Percentiles rank a stretch among this genome's conserved stretches.
phyloP scores from a whole-genome alignment of 108 stramenopile genomes.

The Chaetoceros tenuissimus region DNA sequence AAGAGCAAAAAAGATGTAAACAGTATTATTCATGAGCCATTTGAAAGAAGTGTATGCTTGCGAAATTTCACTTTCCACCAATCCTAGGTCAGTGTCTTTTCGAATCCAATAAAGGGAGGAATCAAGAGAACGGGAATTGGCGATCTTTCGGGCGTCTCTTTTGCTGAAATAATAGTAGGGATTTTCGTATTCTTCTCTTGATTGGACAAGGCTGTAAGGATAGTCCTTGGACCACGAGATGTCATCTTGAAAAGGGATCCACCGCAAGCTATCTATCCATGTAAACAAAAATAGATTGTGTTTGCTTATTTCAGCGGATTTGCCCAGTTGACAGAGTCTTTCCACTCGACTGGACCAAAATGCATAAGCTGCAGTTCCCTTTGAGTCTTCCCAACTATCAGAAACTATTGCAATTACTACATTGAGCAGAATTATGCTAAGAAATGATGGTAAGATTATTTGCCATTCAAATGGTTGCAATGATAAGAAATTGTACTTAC shows the following conservation, averaged over 20 bases:
- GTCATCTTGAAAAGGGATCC: background rate
- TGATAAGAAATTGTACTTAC: too few species aligned
- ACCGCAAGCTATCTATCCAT: background rate
- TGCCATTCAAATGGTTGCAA: too few species aligned
- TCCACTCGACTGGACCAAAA: background rate
- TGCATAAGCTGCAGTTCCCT: background rate
- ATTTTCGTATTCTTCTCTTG: background rate
- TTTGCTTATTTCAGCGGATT: background rate
- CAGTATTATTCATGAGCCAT: background rate
- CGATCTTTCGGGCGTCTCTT: background rate
- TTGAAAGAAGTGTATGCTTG: background rate
- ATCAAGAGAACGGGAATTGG: background rate
- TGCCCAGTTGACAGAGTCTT: background rate
- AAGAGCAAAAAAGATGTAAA: background rate
- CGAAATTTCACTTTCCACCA: background rate
- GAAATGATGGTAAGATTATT: too few species aligned
- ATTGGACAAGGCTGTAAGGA: background rate
- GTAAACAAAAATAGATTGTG: background rate
- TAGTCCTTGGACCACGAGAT: background rate
- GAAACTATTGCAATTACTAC: background rate
- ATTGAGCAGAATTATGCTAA: background rate
- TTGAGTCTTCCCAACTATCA: background rate
- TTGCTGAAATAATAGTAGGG: background rate
- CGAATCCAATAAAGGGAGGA: background rate
- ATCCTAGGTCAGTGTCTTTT: background rate